Evolutionary conservation across 2,329 filamentous ascomycete genomes (phyloP).

Genomic region (Metarhizium album): DNA sequence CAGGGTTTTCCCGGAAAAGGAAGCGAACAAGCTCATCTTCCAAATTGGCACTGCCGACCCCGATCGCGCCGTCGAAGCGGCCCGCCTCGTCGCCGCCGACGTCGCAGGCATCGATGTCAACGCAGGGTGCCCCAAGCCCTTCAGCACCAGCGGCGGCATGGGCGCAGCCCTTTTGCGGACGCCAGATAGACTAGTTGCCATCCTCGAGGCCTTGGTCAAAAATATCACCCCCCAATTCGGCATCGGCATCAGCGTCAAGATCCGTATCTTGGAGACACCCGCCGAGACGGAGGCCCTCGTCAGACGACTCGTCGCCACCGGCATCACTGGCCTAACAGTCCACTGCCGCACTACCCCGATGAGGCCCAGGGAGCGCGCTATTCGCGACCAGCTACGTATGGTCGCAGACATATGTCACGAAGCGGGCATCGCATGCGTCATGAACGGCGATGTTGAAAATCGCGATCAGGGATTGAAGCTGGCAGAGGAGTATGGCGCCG

Average conservation of each 20-base stretch:
- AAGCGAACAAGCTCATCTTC: constrained; percentile 70
- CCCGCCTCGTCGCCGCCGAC: constrained; percentile 72
- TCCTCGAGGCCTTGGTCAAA: constrained; percentile 71
- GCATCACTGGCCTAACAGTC: constrained; percentile 84
- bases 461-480: constrained; percentile 63
- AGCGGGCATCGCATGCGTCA: constrained; percentile 80
- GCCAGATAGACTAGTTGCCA: constrained; percentile 72
- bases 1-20: constrained; percentile 66
- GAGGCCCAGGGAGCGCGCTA: constrained; percentile 79
- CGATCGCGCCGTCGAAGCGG: constrained; percentile 71
- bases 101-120: constrained; percentile 95
- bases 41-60: constrained; percentile 86
- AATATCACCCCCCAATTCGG: constrained; percentile 67
- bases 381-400: constrained; percentile 78
- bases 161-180: constrained; percentile 80
- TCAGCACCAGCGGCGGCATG: constrained; percentile 90
- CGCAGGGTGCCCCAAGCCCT: constrained; percentile 95
- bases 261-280: constrained; percentile 70
- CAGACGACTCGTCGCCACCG: constrained; percentile 66
- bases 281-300: constrained; percentile 71
- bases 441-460: constrained; percentile 85
- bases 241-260: constrained; percentile 96
- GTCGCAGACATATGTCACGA: constrained; percentile 69
- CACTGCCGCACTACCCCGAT: constrained; percentile 96
- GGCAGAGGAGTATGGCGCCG: constrained; percentile 69